These are phyloP conservation scores for Aspergillus sparsus DNA, from an alignment of 495 filamentous ascomycete species.

Conservation along the genomic window DNA sequence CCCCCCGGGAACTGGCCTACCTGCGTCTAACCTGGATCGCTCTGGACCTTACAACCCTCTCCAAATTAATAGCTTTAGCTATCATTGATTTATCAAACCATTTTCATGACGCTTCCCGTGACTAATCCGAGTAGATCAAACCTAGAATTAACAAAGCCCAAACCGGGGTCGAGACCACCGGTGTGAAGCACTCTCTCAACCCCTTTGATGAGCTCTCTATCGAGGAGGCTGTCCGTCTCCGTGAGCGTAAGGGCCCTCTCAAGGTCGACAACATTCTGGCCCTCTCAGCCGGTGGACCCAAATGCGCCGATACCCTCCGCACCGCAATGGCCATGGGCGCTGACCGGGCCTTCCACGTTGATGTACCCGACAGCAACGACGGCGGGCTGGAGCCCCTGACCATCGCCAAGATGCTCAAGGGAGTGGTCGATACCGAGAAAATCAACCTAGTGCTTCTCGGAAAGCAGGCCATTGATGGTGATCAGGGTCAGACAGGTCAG, in stretches of 20 bases:
- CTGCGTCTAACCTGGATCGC: neutral
- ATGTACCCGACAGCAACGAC: constrained; percentile 55
- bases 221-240: constrained; percentile 91
- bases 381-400: constrained; percentile 79
- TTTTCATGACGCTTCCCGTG: no score
- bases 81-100: no score
- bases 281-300: constrained; percentile 82
- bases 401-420: constrained; percentile 83
- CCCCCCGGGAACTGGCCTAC: neutral
- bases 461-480: constrained; percentile 97
- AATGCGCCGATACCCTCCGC: constrained; percentile 81
- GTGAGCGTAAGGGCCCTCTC: constrained; percentile 66
- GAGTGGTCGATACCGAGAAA: constrained; percentile 76
- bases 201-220: constrained; percentile 98
- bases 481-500: constrained; percentile 93
- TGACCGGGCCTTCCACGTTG: constrained; percentile 84
- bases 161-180: constrained; percentile 86
- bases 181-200: constrained; percentile 97
- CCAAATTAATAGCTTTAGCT: no score
- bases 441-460: constrained; percentile 90
- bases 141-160: constrained; percentile 95
- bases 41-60: no score
- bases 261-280: constrained; percentile 86
- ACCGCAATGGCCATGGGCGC: constrained; percentile 99
- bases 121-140: constrained; percentile 67